phyloP scores from a whole-genome alignment of 2,329 filamentous ascomycete genomes.

The Colletotrichum chrysophilum region DNA sequence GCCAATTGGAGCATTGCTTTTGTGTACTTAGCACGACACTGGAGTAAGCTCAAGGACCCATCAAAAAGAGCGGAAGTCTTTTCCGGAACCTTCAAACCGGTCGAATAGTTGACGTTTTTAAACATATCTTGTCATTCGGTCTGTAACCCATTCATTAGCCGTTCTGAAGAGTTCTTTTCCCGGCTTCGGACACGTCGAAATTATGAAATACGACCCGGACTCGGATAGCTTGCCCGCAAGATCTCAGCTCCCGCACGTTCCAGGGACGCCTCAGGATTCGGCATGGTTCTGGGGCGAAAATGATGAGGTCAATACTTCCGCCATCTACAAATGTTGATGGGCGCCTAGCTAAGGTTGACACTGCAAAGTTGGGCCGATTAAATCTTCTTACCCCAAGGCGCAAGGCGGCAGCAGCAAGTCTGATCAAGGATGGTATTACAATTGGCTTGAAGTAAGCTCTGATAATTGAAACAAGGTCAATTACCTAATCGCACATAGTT shows the following conservation, averaged over 20 bases:
- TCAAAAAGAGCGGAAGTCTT: background rate
- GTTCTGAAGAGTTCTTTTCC: background rate
- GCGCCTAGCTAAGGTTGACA: background rate
- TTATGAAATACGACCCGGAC: background rate
- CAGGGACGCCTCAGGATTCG: background rate
- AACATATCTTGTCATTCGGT: background rate
- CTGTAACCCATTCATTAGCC: fast-evolving
- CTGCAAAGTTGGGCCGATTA: background rate
- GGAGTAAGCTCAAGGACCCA: background rate
- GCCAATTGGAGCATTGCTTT: fast-evolving
- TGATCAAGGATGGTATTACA: background rate
- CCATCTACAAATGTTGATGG: background rate
- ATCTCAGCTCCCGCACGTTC: background rate
- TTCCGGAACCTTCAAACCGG: background rate
- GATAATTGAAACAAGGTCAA: background rate
- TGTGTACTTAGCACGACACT: background rate
- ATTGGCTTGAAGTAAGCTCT: background rate
- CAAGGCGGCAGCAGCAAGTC: background rate
- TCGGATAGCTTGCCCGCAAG: background rate
- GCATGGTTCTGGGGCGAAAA: background rate
- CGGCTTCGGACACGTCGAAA: background rate
- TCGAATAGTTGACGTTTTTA: background rate
- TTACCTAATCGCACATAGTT: background rate
- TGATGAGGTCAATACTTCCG: background rate
- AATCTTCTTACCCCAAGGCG: background rate